phyloP scores from a whole-genome alignment of 2,329 filamentous ascomycete species.

The Purpureocillium takamizusanense region DNA sequence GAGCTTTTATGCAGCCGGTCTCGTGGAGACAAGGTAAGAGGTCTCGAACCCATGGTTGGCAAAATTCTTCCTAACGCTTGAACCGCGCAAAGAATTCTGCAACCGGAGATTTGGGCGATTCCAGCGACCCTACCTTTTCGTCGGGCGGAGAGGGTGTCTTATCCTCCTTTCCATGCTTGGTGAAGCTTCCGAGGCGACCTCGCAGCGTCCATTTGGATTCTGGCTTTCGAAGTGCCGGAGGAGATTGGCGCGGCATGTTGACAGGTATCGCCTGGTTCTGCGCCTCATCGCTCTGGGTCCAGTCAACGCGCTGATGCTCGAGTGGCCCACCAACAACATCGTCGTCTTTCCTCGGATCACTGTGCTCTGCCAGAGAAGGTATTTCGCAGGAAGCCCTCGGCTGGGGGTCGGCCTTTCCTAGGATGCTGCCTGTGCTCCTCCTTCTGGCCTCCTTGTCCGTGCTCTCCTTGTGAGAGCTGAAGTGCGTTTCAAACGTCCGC shows the following conservation, averaged over 20 bases:
- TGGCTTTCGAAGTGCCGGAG: slow-evolving; percentile 26
- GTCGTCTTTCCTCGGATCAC: not conserved
- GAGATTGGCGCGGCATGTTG: slow-evolving; percentile 9
- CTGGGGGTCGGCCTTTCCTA: slow-evolving; percentile 9
- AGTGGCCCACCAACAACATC: slow-evolving; percentile 10
- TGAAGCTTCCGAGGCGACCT: slow-evolving; percentile 27
- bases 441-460: slow-evolving; percentile 15
- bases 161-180: slow-evolving; percentile 17
- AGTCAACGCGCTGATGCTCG: slow-evolving; percentile 41
- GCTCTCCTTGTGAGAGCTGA: slow-evolving; percentile 7
- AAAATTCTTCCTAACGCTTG: slow-evolving; percentile 22
- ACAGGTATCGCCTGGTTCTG: slow-evolving; percentile 5
- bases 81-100: slow-evolving; percentile 34
- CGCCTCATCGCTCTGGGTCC: slow-evolving; percentile 48
- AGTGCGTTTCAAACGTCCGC: slow-evolving; percentile 21
- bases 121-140: slow-evolving; percentile 6
- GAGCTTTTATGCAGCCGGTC: not conserved
- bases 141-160: slow-evolving; percentile 9
- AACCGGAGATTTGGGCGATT: slow-evolving; percentile 23
- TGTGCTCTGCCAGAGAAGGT: slow-evolving; percentile 1
- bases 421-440: slow-evolving; percentile 27
- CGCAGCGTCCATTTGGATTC: slow-evolving; percentile 42
- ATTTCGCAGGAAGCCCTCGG: slow-evolving; percentile 2
- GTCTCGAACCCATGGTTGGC: not conserved
- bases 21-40: not conserved